Conservation (phyloP, 768 basidiomycete species). For the Leccinum broughii region DNA sequence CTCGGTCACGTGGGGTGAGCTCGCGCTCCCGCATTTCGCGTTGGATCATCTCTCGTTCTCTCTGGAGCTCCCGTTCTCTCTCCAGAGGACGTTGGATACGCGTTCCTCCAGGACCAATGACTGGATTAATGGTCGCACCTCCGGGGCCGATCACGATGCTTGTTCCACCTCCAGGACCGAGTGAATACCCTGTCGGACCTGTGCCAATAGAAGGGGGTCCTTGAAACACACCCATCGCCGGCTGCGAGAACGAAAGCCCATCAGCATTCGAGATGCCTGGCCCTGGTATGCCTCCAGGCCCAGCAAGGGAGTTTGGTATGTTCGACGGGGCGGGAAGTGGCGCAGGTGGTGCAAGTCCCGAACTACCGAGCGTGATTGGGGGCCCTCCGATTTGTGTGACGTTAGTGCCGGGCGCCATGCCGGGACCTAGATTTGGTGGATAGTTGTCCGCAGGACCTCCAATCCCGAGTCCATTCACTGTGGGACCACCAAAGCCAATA, state of each 20-base stretch:
- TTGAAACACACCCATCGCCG: constrained; percentile 31
- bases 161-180: constrained; percentile 22
- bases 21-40: constrained; percentile 29
- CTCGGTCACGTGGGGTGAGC: constrained; percentile 23
- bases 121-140: constrained; percentile 19
- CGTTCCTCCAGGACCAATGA: constrained; percentile 18
- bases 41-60: constrained; percentile 31
- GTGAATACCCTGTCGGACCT: constrained; percentile 21
- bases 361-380: constrained; percentile 7
- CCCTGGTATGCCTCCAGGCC: constrained; percentile 8
- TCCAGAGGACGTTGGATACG: constrained; percentile 32
- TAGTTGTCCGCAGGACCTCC: constrained; percentile 13
- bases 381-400: constrained; percentile 11
- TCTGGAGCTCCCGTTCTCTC: constrained; percentile 24
- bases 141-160: constrained; percentile 30
- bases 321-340: constrained; percentile 10
- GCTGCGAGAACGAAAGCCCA: constrained; percentile 23
- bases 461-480: constrained; percentile 25
- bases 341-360: constrained; percentile 9
- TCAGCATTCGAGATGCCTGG: constrained; percentile 18
- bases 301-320: constrained; percentile 5
- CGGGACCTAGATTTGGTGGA: constrained; percentile 14
- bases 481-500: constrained; percentile 19
- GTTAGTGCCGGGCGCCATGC: constrained; percentile 11
- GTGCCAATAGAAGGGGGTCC: constrained; percentile 23